phyloP scores from a whole-genome alignment of 108 stramenopile genomes.

The Halocafeteria seosinensis region DNA sequence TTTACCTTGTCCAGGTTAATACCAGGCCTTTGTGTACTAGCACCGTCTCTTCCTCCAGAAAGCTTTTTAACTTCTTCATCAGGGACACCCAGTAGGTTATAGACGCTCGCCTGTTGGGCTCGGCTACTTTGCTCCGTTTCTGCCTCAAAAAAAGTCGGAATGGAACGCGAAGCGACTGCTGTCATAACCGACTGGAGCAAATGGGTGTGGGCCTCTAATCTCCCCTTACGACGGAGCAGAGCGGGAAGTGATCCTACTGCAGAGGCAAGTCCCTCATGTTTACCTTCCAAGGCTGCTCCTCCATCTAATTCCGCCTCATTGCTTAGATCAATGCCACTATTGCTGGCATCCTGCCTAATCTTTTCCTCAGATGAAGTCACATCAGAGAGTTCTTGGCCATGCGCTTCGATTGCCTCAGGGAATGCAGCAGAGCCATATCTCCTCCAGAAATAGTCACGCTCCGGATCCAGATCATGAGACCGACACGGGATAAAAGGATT shows the following conservation, averaged over 20 bases:
- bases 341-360: no score
- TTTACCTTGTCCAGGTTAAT: neutral
- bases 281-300: no score
- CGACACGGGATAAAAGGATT: no score
- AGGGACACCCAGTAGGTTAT: neutral
- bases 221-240: slow-evolving; percentile 79
- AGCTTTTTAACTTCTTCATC: neutral
- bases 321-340: no score
- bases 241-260: slow-evolving; percentile 81
- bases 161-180: slow-evolving; percentile 74
- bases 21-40: neutral
- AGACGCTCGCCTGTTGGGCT: neutral
- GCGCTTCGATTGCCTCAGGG: neutral
- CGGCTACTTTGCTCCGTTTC: no score
- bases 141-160: slow-evolving; percentile 82
- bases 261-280: slow-evolving; percentile 18
- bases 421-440: neutral
- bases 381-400: no score
- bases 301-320: no score
- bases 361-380: no score
- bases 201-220: slow-evolving; percentile 82
- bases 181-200: slow-evolving; percentile 91
- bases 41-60: neutral
- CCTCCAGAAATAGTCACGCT: neutral
- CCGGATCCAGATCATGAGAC: neutral